Conservation (phyloP, 78 protist species). For the Dictyostelium capitatum region DNA sequence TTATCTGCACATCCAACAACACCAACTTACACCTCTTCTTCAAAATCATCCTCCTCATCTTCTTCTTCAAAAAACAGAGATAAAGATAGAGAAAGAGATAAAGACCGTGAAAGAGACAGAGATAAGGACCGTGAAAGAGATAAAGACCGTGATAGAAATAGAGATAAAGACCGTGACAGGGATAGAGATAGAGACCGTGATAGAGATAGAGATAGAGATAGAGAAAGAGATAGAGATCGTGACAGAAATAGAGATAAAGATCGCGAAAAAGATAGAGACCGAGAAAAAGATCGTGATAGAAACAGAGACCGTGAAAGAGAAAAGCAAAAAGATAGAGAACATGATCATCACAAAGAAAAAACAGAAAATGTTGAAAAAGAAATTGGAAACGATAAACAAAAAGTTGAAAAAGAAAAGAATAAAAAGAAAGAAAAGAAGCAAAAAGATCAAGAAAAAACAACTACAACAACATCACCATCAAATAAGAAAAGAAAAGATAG, state of each 20-base stretch:
- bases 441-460: background rate
- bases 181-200: background rate
- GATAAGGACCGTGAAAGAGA: background rate
- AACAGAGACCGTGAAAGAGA: background rate
- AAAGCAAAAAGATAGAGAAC: background rate
- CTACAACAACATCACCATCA: background rate
- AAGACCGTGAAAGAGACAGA: background rate
- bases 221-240: background rate
- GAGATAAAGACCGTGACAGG: too few species aligned
- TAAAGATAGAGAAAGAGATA: background rate
- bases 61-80: background rate
- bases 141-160: background rate
- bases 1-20: background rate
- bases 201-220: background rate
- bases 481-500: conserved; percentile 4
- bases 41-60: background rate
- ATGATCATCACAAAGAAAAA: background rate
- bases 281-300: background rate
- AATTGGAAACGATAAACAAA: conserved; percentile 2
- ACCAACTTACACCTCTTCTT: background rate
- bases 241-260: background rate
- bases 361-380: background rate
- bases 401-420: background rate
- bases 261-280: background rate
- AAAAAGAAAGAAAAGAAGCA: background rate